Evolutionary conservation across 495 filamentous ascomycete species (phyloP), one percentile per base, ranked within the genome.

Genomic region (Xylaria cubensis): DNA sequence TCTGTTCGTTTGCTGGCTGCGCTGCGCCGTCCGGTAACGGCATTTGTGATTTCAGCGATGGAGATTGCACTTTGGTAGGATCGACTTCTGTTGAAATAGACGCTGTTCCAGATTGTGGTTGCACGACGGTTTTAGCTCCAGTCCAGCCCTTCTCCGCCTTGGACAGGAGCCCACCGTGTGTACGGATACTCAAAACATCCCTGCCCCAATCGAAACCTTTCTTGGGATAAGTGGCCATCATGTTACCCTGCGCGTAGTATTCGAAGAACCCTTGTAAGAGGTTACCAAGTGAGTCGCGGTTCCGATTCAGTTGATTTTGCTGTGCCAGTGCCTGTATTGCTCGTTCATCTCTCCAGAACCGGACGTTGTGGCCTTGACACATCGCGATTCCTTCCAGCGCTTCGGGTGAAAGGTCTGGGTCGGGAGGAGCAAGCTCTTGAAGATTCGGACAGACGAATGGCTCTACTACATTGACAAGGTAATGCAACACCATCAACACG

Each of bases 401-500:
- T 29, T 81, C 76, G 0, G 82, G 78, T 9, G 80, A 73, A 12
- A 84, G 74, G 69, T 81, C 74, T 46, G 81, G 78, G 41, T 79
- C 80, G 7, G 81, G 80, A n/a, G 81, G 82, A n/a, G 83, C 82
- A 12, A 87, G 78, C 7, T 83, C 75, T 78, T 96, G 93, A 10
- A 97, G 84, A 77, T 97, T 97, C 0, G 90, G 92, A 55, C 90
- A 86, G n/a, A 97, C 90, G 48, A 93, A 92, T 4, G 94, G 93
- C 44, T 87, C 80, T 17, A 88, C 92, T 66, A 96, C 77, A 74
- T 97, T 95, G 72, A 93, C 85, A 41, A 97, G 89, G 74, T 94
- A 96, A 77, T 97, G 93, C n/a, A 97, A 82, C n/a, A 93, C 90
- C 92, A 97, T 95, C 8, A 97, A 84, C n/a, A 94, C 92, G 80